Evolutionary conservation across 495 filamentous ascomycete species (phyloP).

Genomic region (Daldinia caldariorum): DNA sequence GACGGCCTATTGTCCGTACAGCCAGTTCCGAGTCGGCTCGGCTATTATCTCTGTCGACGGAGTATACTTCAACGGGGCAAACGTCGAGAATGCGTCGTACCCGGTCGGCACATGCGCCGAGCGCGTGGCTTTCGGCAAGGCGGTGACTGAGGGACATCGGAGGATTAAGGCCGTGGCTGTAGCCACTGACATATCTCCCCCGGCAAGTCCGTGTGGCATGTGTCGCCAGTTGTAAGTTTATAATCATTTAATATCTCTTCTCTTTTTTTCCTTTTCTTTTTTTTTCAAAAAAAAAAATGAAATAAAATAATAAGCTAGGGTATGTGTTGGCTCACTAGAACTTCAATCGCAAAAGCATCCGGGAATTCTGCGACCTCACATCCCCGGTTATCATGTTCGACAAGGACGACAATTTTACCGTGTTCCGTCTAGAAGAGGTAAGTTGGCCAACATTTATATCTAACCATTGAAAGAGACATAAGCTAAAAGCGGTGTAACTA

Average conservation of each 20-base stretch:
- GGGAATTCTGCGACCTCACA: conserved; percentile 74
- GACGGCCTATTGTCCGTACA: conserved; percentile 92
- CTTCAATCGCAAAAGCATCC: conserved; percentile 64
- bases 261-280: background rate
- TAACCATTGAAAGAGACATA: background rate
- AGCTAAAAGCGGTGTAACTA: conserved; percentile 17
- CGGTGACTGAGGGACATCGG: conserved; percentile 74
- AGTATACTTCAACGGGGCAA: conserved; percentile 77
- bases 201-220: conserved; percentile 81
- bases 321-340: background rate
- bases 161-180: conserved; percentile 87
- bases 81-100: conserved; percentile 94
- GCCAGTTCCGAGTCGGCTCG: conserved; percentile 89
- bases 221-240: conserved; percentile 66
- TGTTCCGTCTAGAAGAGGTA: conserved; percentile 81
- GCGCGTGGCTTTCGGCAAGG: conserved; percentile 81
- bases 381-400: conserved; percentile 94
- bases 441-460: conserved; percentile 44
- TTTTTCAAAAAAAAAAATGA: background rate
- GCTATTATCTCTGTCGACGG: conserved; percentile 73
- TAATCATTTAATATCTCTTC: background rate
- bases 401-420: conserved; percentile 69
- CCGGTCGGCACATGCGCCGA: conserved; percentile 96
- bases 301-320: background rate
- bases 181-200: conserved; percentile 77